Percentiles rank a stretch among this genome's conserved stretches.
Evolutionary conservation across 2,329 filamentous ascomycete genomes (phyloP).

Genomic region (Aspergillus versicolor): DNA sequence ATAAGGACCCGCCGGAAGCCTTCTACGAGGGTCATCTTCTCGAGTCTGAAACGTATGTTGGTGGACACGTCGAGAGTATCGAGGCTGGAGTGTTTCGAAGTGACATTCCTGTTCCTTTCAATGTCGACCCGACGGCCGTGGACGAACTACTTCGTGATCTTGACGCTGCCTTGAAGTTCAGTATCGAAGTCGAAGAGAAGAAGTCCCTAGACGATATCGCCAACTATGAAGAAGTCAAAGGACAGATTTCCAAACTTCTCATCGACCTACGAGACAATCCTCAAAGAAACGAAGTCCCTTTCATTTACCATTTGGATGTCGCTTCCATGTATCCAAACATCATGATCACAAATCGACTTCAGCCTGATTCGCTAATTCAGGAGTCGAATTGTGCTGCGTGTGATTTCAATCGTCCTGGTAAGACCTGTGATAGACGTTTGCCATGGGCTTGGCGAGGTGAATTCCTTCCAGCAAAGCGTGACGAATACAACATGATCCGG

Average conservation of each 20-base stretch:
- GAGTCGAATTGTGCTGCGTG: slow-evolving; percentile 96
- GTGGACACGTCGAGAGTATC: slow-evolving; percentile 98
- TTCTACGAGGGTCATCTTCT: slow-evolving; percentile 97
- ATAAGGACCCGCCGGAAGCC: slow-evolving; percentile 82
- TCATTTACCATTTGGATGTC: slow-evolving; percentile 98
- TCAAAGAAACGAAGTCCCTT: slow-evolving; percentile 77
- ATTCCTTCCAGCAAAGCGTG: slow-evolving; percentile 89
- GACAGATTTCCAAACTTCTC: slow-evolving; percentile 73
- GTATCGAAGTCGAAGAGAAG: slow-evolving; percentile 79
- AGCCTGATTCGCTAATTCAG: slow-evolving; percentile 98
- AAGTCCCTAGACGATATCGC: slow-evolving; percentile 75
- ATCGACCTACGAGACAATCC: slow-evolving; percentile 75
- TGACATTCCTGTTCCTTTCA: slow-evolving; percentile 93
- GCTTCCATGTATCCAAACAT: slow-evolving; percentile 99
- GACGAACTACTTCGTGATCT: slow-evolving; percentile 85
- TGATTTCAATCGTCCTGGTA: slow-evolving; percentile 96
- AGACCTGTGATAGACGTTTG: slow-evolving; percentile 90
- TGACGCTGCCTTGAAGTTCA: slow-evolving; percentile 85
- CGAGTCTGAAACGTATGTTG: slow-evolving; percentile 96
- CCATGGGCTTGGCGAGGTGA: slow-evolving; percentile 99
- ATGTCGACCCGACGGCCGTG: slow-evolving; percentile 81
- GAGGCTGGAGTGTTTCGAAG: slow-evolving; percentile 95
- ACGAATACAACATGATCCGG: slow-evolving; percentile 99
- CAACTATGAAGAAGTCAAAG: slow-evolving; percentile 82
- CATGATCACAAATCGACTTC: slow-evolving; percentile 97